Evolutionary conservation across 208 protist genomes (phyloP).

Genomic region (Leptomonas pyrrhocoris): DNA sequence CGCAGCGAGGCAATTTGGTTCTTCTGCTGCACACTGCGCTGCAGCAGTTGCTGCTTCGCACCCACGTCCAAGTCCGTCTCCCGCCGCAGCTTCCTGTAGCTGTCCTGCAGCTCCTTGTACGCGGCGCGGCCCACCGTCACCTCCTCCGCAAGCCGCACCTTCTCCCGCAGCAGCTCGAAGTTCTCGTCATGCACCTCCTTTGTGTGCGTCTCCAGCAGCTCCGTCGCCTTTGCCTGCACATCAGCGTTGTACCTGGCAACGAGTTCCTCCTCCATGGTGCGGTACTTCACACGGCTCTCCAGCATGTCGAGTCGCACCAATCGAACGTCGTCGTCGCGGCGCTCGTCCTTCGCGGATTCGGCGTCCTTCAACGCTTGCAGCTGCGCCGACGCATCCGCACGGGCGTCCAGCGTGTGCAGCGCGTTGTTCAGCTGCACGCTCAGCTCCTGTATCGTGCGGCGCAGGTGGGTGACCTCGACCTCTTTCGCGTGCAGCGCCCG

Average conservation of each 20-base stretch:
- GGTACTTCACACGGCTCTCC: constrained; percentile 75
- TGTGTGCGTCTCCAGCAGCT: constrained; percentile 71
- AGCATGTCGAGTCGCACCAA: constrained; percentile 62
- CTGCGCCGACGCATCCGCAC: constrained; percentile 52
- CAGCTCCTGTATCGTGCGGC: constrained; percentile 57
- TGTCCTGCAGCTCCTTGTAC: constrained; percentile 32
- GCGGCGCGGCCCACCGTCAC: constrained; percentile 22
- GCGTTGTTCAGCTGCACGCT: constrained; percentile 59
- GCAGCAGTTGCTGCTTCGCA: constrained; percentile 48
- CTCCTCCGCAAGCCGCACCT: constrained; percentile 65
- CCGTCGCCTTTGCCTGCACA: constrained; percentile 57
- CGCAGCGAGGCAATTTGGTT: constrained; percentile 54
- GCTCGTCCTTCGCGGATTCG: constrained; percentile 31
- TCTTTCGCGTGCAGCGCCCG: constrained; percentile 32
- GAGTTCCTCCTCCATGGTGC: constrained; percentile 59
- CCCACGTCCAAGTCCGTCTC: constrained; percentile 46
- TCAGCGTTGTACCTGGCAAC: constrained; percentile 45
- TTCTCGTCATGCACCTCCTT: constrained; percentile 70
- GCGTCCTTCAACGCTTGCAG: constrained; percentile 44
- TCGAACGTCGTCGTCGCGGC: constrained; percentile 31
- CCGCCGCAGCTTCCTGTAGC: constrained; percentile 53
- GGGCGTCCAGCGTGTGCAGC: constrained; percentile 54
- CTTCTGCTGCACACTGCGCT: constrained; percentile 57
- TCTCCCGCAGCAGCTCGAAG: constrained; percentile 73
- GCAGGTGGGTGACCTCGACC: constrained; percentile 58